Evolutionary conservation across 2,329 filamentous ascomycete genomes (phyloP).

Genomic region (Leptosphaerulina australis): DNA sequence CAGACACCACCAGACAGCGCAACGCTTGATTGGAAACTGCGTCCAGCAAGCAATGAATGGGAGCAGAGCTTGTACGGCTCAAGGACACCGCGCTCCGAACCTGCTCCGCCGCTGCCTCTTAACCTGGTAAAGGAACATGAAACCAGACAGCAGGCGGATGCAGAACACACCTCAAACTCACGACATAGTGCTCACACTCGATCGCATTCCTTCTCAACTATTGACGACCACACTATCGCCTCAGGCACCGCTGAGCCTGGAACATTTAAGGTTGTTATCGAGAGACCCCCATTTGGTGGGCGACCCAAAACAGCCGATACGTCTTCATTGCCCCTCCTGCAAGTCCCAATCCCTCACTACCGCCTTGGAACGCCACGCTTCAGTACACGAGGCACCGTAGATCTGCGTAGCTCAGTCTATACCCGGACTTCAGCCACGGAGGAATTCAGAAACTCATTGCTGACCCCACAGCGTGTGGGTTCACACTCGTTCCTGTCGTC

Average conservation of each 20-base stretch:
- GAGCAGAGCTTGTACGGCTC: constrained; percentile 46
- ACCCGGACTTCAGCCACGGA: constrained; percentile 70
- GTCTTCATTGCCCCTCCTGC: constrained; percentile 61
- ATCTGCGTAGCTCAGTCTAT: constrained; percentile 81
- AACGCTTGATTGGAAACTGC: constrained; percentile 35
- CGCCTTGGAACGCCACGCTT: constrained; percentile 82
- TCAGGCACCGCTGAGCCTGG: constrained; percentile 64
- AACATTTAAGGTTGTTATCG: constrained; percentile 80
- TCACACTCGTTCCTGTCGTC: constrained; percentile 46
- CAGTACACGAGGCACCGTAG: constrained; percentile 74
- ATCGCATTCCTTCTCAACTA: constrained; percentile 77
- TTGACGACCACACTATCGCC: constrained; percentile 64
- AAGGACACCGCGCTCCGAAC: constrained; percentile 38
- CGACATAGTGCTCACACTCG: constrained; percentile 51
- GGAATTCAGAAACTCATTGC: constrained; percentile 68
- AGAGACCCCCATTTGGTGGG: constrained; percentile 64
- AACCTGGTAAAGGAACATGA: constrained; percentile 15
- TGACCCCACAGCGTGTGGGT: constrained; percentile 50
- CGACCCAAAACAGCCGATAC: constrained; percentile 69
- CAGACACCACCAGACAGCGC: constrained; percentile 48
- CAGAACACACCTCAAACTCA: constrained; percentile 22
- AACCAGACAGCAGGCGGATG: constrained; percentile 3
- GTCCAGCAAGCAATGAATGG: constrained; percentile 46
- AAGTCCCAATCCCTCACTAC: constrained; percentile 83
- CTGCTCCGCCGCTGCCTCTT: constrained; percentile 30